A percentile compares a stretch with the other conserved stretches of the same genome.
Evolutionary conservation across 768 basidiomycete genomes (phyloP).

Genomic region (Mycena alexandri): DNA sequence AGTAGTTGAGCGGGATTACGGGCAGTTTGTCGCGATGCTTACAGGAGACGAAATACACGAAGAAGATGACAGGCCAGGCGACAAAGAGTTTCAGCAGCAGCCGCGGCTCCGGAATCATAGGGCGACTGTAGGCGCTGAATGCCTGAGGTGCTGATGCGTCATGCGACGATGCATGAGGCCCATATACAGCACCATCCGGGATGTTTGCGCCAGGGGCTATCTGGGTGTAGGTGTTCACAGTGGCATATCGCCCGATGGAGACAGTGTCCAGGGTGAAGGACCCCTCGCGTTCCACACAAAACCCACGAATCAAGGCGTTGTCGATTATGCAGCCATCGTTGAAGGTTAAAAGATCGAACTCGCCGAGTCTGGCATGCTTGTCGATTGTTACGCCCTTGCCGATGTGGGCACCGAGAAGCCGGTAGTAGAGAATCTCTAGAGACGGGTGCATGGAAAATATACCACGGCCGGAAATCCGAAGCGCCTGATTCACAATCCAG

Average conservation of each 20-base stretch:
- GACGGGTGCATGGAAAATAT: constrained; percentile 55
- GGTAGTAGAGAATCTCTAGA: constrained; percentile 56
- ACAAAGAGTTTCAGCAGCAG: constrained; percentile 51
- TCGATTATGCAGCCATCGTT: constrained; percentile 60
- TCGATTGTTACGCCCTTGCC: constrained; percentile 56
- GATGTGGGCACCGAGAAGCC: constrained; percentile 58
- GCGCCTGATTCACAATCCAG: constrained; percentile 27
- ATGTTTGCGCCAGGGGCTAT: constrained; percentile 57
- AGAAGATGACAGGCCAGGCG: constrained; percentile 55
- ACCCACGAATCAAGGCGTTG: constrained; percentile 54
- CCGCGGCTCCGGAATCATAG: constrained; percentile 48
- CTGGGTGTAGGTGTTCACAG: constrained; percentile 58
- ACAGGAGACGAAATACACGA: constrained; percentile 52
- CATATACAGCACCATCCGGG: constrained; percentile 54
- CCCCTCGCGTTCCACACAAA: constrained; percentile 61
- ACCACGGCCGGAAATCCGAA: constrained; percentile 52
- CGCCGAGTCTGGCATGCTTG: constrained; percentile 51
- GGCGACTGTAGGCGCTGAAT: constrained; percentile 56
- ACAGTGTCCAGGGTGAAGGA: constrained; percentile 56
- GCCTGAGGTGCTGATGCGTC: constrained; percentile 51
- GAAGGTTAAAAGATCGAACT: constrained; percentile 59
- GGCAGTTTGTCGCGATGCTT: background rate
- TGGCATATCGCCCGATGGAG: constrained; percentile 51
- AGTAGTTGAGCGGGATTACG: background rate
- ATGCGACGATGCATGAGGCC: constrained; percentile 59